A percentile compares a stretch with the other conserved stretches of the same genome.
phyloP scores from a whole-genome alignment of 2,329 filamentous ascomycete species.

The Colletotrichum euphorbiae region DNA sequence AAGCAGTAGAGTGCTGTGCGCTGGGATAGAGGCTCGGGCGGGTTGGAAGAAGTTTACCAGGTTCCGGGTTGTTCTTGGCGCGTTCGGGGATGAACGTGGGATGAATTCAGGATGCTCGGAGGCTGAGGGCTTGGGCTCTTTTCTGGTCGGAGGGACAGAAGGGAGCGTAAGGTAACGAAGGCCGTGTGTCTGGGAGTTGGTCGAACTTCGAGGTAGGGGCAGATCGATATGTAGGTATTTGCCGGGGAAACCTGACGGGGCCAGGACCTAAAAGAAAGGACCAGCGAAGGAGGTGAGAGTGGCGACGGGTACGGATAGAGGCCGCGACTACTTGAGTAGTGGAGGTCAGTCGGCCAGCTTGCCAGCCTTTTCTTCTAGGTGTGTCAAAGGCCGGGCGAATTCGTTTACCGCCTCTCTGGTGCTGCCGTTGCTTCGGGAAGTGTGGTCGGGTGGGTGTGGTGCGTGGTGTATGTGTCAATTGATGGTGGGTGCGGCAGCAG shows the following conservation, averaged over 20 bases:
- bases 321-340: slow-evolving; percentile 24
- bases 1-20: slow-evolving; percentile 23
- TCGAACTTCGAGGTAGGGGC: slow-evolving; percentile 4
- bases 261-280: slow-evolving; percentile 26
- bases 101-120: slow-evolving; percentile 36
- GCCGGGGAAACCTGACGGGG: slow-evolving; percentile 26
- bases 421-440: slow-evolving; percentile 29
- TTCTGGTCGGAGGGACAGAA: slow-evolving; percentile 1
- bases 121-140: slow-evolving; percentile 36
- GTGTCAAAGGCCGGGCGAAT: not conserved
- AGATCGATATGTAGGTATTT: slow-evolving; percentile 29
- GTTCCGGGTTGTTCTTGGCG: slow-evolving; percentile 38
- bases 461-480: slow-evolving; percentile 25
- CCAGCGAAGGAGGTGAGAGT: slow-evolving; percentile 23
- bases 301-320: slow-evolving; percentile 32
- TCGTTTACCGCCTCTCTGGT: slow-evolving; percentile 36
- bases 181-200: not conserved
- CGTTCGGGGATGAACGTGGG: slow-evolving; percentile 33
- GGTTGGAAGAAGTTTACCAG: slow-evolving; percentile 37
- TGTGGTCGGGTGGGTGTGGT: slow-evolving; percentile 21
- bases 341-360: slow-evolving; percentile 34
- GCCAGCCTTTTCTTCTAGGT: not conserved
- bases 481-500: slow-evolving; percentile 8
- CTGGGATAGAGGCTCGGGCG: slow-evolving; percentile 31
- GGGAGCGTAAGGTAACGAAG: not conserved